Percentiles rank a stretch among this genome's conserved stretches.
Evolutionary conservation across 768 basidiomycete genomes (phyloP).

Genomic region (Favolaschia claudopus): DNA sequence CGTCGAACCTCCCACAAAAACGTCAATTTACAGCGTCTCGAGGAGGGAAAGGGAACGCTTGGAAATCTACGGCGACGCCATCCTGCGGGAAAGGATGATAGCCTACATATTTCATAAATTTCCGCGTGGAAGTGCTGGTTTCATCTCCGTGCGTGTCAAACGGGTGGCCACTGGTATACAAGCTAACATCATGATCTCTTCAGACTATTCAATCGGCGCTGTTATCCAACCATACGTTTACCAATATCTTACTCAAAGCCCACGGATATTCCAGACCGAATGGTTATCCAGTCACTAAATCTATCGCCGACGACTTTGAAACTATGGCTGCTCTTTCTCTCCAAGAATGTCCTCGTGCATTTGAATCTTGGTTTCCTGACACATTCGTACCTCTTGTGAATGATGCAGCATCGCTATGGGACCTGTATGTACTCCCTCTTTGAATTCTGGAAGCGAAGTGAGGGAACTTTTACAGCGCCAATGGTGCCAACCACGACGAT

Average conservation of each 20-base stretch:
- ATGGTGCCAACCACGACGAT: background rate
- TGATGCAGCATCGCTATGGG: background rate
- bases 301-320: constrained; percentile 15
- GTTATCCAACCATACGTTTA: constrained; percentile 13
- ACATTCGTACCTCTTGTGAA: constrained; percentile 13
- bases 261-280: background rate
- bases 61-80: constrained; percentile 17
- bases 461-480: no score
- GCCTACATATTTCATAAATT: constrained; percentile 3
- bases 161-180: background rate
- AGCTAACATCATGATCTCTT: background rate
- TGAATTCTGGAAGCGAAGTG: no score
- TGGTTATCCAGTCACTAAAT: constrained; percentile 4
- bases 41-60: constrained; percentile 2
- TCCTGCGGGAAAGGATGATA: background rate
- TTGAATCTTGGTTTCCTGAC: constrained; percentile 7
- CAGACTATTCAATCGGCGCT: constrained; percentile 2
- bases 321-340: constrained; percentile 4
- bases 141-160: constrained; percentile 14
- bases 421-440: constrained; percentile 1
- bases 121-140: background rate
- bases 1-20: background rate
- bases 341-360: background rate
- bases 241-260: constrained; percentile 10
- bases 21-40: background rate